Conservation (phyloP, 768 basidiomycete species). For the Lepiota brunneoincarnata region DNA sequence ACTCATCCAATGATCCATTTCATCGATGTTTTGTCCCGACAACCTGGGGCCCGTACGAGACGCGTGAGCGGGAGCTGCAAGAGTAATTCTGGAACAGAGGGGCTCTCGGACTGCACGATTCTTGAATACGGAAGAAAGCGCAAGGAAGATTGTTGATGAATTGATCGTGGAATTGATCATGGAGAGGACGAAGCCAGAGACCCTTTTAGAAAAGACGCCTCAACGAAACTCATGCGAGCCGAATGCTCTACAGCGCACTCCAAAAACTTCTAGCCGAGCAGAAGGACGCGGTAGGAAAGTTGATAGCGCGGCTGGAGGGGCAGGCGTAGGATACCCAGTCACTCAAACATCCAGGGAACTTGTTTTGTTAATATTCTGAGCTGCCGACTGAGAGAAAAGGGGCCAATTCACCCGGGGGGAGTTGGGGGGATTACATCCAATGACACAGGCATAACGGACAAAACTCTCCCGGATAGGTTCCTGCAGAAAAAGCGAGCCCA, state of each 20-base stretch:
- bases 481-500: too few relatives aligned
- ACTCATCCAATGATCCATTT: constrained; percentile 4
- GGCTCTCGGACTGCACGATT: constrained; percentile 1
- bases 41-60: background rate
- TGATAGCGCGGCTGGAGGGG: background rate
- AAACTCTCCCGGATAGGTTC: too few relatives aligned
- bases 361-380: too few relatives aligned
- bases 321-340: background rate
- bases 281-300: background rate
- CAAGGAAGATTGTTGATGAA: background rate
- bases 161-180: too few relatives aligned
- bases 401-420: too few relatives aligned
- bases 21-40: background rate
- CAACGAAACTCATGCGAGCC: constrained; percentile 4
- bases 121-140: background rate
- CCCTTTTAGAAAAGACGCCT: background rate
- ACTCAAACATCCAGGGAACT: too few relatives aligned
- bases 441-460: too few relatives aligned
- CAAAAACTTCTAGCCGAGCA: constrained; percentile 4
- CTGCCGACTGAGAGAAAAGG: too few relatives aligned
- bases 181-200: background rate
- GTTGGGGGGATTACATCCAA: too few relatives aligned
- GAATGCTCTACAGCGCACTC: background rate
- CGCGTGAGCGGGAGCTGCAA: constrained; percentile 14
- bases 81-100: constrained; percentile 14